Conservation (phyloP, 768 basidiomycete species). For the Leccinum subgranulosum region DNA sequence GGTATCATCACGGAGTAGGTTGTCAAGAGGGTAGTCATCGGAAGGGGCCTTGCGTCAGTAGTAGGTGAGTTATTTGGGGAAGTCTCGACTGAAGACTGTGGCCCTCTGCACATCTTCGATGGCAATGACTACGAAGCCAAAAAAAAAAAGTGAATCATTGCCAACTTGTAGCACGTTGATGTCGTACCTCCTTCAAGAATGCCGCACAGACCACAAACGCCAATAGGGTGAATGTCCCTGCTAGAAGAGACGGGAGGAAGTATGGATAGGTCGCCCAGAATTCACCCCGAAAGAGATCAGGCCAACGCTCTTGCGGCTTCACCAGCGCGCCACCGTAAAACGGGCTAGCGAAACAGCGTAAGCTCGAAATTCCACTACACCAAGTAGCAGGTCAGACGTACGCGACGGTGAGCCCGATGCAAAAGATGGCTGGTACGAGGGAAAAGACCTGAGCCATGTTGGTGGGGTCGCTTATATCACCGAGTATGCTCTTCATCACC, state of each 20-base stretch:
- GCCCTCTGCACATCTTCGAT: conserved; percentile 8
- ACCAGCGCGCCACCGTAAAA: conserved; percentile 56
- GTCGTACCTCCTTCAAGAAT: conserved; percentile 33
- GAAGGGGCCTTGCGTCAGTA: conserved; percentile 6
- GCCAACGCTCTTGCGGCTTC: conserved; percentile 55
- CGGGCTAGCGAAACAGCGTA: conserved; percentile 36
- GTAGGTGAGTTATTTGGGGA: not conserved
- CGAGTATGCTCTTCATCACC: conserved; percentile 71
- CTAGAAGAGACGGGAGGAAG: conserved; percentile 34
- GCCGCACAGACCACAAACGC: conserved; percentile 17
- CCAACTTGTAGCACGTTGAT: not conserved
- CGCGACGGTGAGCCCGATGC: conserved; percentile 30
- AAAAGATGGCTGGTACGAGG: conserved; percentile 28
- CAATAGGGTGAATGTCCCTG: conserved; percentile 12
- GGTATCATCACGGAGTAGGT: conserved; percentile 37
- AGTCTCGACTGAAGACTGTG: not conserved
- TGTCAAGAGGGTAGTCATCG: conserved; percentile 34
- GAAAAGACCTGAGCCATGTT: conserved; percentile 37
- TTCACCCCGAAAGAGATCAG: conserved; percentile 40
- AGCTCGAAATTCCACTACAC: not conserved
- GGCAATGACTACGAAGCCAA: conserved; percentile 22
- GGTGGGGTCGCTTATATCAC: conserved; percentile 49
- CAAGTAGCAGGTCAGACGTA: conserved; percentile 4
- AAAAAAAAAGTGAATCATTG: not conserved
- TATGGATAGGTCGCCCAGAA: conserved; percentile 38